Conservation (phyloP, 441 rosid species). For the Euphorbia corollata region DNA sequence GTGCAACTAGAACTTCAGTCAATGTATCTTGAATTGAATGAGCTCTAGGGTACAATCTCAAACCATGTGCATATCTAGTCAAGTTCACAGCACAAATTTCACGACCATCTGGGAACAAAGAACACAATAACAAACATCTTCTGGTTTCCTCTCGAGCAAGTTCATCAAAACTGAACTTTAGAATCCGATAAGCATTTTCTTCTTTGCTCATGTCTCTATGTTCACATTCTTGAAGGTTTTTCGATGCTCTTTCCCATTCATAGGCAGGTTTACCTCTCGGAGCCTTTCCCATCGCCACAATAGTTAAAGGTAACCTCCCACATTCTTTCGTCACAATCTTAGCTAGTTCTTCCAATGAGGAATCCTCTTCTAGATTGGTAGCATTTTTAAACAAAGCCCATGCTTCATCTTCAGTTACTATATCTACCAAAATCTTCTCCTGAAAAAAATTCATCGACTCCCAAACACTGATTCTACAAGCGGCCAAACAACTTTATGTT, state of each 20-base stretch:
- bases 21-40: slow-evolving; percentile 8
- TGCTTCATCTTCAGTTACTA: slow-evolving; percentile 15
- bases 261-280: slow-evolving; percentile 1
- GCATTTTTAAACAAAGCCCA: slow-evolving; percentile 12
- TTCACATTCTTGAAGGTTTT: slow-evolving; percentile 9
- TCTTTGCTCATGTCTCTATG: slow-evolving; percentile 5
- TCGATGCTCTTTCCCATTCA: slow-evolving; percentile 17
- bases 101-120: slow-evolving; percentile 9
- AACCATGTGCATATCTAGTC: slow-evolving; percentile 16
- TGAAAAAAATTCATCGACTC: slow-evolving; percentile 10
- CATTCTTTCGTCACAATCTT: slow-evolving; percentile 11
- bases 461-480: slow-evolving; percentile 14
- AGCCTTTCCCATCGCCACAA: slow-evolving; percentile 14
- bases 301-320: slow-evolving; percentile 15
- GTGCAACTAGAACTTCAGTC: neutral
- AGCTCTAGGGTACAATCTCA: neutral
- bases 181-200: slow-evolving; percentile 8
- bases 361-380: neutral
- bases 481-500: slow-evolving; percentile 20
- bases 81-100: slow-evolving; percentile 11
- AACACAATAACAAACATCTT: slow-evolving; percentile 16
- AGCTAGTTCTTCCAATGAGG: neutral
- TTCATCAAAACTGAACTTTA: slow-evolving; percentile 20
- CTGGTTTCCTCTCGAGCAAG: slow-evolving; percentile 2
- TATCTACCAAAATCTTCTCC: neutral